A percentile compares a stretch with the other conserved stretches of the same genome.
These are phyloP conservation scores for Tuber magnatum DNA, from an alignment of 495 filamentous ascomycete species.

Conservation along the genomic window DNA sequence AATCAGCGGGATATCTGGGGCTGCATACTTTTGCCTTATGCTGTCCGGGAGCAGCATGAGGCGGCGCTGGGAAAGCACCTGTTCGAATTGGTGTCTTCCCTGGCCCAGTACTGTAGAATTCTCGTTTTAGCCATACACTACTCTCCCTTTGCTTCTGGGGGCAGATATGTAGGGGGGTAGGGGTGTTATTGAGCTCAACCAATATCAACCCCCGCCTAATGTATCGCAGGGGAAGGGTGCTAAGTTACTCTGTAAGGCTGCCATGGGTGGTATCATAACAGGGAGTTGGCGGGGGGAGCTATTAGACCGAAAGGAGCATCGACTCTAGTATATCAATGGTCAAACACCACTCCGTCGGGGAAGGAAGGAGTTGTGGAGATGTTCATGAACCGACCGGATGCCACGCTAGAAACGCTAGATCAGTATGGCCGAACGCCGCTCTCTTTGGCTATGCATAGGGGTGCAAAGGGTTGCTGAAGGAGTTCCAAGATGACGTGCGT, in stretches of 20 bases:
- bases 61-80: neutral
- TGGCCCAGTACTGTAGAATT: neutral
- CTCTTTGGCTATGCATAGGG: neutral
- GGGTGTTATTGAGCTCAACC: neutral
- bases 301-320: neutral
- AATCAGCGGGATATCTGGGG: neutral
- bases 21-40: neutral
- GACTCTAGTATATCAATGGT: neutral
- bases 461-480: no score
- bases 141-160: neutral
- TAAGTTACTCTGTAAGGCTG: no score
- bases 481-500: neutral
- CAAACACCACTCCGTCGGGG: neutral
- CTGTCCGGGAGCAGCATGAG: neutral
- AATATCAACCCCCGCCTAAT: neutral
- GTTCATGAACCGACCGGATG: neutral
- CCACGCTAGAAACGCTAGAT: constrained; percentile 17
- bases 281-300: neutral
- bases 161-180: neutral
- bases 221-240: neutral
- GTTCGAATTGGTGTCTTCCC: neutral
- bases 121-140: neutral
- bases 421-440: constrained; percentile 18
- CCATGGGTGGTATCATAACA: neutral
- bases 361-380: constrained; percentile 16